Conservation (phyloP, 106 monocot species). For the Dendrobium chrysotoxum region DNA sequence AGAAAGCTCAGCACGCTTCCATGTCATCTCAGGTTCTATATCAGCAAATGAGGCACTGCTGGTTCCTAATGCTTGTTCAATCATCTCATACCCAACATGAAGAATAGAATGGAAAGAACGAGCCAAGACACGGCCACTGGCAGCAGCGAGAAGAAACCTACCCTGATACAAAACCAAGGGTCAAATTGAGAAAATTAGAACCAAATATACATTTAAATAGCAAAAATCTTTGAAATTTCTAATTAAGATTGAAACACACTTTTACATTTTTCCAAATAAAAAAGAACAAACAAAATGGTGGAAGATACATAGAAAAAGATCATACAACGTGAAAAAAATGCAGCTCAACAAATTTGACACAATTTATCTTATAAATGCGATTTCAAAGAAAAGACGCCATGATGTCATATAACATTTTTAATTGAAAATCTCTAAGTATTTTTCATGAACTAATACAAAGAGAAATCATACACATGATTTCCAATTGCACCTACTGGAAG, state of each 20-base stretch:
- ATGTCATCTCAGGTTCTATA: conserved; percentile 67
- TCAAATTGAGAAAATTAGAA: neutral
- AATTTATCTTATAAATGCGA: neutral
- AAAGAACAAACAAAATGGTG: neutral
- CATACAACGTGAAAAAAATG: neutral
- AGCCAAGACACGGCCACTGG: conserved; percentile 83
- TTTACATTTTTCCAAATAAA: neutral
- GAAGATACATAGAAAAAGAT: neutral
- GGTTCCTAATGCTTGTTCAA: conserved; percentile 65
- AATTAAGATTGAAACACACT: neutral
- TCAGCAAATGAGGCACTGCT: conserved; percentile 31
- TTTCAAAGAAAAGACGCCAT: neutral
- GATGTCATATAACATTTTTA: neutral
- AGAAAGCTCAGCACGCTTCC: conserved; percentile 80
- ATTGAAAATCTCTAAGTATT: neutral
- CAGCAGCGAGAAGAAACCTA: conserved; percentile 98
- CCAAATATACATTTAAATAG: neutral
- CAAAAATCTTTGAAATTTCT: neutral
- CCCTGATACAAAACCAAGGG: conserved; percentile 48
- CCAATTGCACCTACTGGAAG: no score
- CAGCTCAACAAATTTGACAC: neutral
- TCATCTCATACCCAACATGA: conserved; percentile 90
- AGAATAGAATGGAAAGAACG: conserved; percentile 90
- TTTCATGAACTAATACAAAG: no score
- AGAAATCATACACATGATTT: no score